These are phyloP conservation scores for Penicillium sp. DNA, from an alignment of 2,329 filamentous ascomycete species.

Conservation along the genomic window DNA sequence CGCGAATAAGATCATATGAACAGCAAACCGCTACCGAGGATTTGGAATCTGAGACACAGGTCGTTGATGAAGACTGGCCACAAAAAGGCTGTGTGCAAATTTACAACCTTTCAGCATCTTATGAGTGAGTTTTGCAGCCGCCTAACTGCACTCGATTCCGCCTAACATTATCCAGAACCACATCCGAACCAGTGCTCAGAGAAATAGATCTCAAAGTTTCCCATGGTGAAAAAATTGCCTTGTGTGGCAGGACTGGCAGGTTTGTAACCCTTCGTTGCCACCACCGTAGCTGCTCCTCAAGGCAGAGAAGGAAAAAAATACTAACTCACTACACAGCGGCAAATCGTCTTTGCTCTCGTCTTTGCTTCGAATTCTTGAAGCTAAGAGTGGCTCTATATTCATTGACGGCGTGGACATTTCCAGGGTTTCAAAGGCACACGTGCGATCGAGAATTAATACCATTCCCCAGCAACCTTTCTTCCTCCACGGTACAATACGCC, in stretches of 20 bases:
- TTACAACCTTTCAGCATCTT: constrained; percentile 38
- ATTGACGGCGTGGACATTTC: constrained; percentile 31
- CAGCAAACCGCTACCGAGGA: constrained; percentile 43
- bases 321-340: constrained; percentile 16
- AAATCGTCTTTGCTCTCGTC: constrained; percentile 32
- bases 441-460: constrained; percentile 28
- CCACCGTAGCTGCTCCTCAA: neutral
- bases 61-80: constrained; percentile 38
- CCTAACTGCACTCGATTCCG: neutral
- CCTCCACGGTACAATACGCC: constrained; percentile 23
- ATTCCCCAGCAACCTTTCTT: constrained; percentile 34
- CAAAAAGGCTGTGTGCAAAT: constrained; percentile 39
- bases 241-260: constrained; percentile 35
- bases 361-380: constrained; percentile 32
- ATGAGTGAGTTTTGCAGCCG: constrained; percentile 27
- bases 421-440: constrained; percentile 19
- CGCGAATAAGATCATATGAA: constrained; percentile 49
- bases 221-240: constrained; percentile 30
- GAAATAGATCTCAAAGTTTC: constrained; percentile 23
- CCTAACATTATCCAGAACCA: constrained; percentile 1
- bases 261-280: constrained; percentile 4
- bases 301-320: neutral
- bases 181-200: constrained; percentile 17
- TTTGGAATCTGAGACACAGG: constrained; percentile 35
- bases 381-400: constrained; percentile 25